phyloP scores from a whole-genome alignment of 192 early-diverging fungal species.

The Lunasporangiospora selenospora region DNA sequence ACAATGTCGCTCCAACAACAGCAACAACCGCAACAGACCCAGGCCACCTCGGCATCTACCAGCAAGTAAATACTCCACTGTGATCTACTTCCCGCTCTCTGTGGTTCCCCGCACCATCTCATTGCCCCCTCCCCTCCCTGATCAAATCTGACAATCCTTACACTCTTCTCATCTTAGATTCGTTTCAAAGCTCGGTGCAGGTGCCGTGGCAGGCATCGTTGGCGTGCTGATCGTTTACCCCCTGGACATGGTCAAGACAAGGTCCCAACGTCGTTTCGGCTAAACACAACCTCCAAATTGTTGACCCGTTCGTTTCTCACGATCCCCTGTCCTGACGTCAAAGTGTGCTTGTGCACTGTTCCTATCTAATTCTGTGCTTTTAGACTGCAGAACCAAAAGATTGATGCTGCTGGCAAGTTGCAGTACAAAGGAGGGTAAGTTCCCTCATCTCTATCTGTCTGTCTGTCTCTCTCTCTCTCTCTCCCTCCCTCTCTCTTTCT shows the following conservation, averaged over 20 bases:
- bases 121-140: background rate
- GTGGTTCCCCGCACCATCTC: background rate
- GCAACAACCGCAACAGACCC: background rate
- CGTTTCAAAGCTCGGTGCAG: slow-evolving; percentile 54
- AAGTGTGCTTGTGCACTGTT: slow-evolving; percentile 4
- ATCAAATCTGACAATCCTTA: background rate
- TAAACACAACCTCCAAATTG: no score
- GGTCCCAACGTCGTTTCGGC: no score
- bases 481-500: no score
- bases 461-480: background rate
- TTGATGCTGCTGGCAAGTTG: slow-evolving; percentile 50
- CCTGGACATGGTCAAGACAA: slow-evolving; percentile 76
- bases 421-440: slow-evolving; percentile 58
- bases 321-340: no score
- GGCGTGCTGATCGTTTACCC: slow-evolving; percentile 69
- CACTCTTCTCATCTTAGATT: slow-evolving; percentile 10
- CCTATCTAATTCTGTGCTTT: background rate
- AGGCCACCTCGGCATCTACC: background rate
- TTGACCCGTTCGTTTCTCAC: no score
- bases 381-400: slow-evolving; percentile 67
- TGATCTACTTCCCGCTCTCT: background rate
- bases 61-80: slow-evolving; percentile 13
- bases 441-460: no score
- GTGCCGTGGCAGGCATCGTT: slow-evolving; percentile 65
- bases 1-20: background rate